Evolutionary conservation across 108 stramenopile species (phyloP).

Genomic region (Epithemia pelagica): DNA sequence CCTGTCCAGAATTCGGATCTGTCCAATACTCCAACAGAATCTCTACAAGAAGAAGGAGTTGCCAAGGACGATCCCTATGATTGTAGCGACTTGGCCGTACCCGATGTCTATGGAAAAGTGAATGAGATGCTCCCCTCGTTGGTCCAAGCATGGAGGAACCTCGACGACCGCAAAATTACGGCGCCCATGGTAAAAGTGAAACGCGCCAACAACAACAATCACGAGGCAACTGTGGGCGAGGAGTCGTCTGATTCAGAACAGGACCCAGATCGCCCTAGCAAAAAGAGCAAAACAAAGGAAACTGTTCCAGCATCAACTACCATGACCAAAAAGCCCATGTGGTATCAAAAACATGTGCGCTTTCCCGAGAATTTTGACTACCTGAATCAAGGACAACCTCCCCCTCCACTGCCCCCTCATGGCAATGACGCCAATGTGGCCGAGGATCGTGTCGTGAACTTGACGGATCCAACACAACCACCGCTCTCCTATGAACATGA

Average conservation of each 20-base stretch:
- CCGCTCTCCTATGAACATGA: conserved; percentile 53
- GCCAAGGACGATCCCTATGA: conserved; percentile 58
- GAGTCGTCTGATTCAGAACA: conserved; percentile 6
- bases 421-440: conserved; percentile 5
- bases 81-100: conserved; percentile 42
- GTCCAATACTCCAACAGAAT: no score
- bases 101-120: conserved; percentile 29
- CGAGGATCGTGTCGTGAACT: conserved; percentile 18
- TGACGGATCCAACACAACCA: conserved; percentile 16
- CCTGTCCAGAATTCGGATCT: no score
- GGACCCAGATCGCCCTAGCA: background rate
- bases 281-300: background rate
- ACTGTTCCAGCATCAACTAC: background rate
- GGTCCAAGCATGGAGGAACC: conserved; percentile 39
- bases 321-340: conserved; percentile 1
- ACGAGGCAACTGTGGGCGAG: background rate
- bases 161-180: conserved; percentile 37
- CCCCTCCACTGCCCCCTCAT: conserved; percentile 1
- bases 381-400: background rate
- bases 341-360: conserved; percentile 13
- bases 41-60: no score
- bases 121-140: conserved; percentile 23
- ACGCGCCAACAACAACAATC: background rate
- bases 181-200: background rate
- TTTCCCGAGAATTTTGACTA: conserved; percentile 51